Evolutionary conservation across 2,329 filamentous ascomycete species (phyloP).

Genomic region (Leptographium radiaticola): DNA sequence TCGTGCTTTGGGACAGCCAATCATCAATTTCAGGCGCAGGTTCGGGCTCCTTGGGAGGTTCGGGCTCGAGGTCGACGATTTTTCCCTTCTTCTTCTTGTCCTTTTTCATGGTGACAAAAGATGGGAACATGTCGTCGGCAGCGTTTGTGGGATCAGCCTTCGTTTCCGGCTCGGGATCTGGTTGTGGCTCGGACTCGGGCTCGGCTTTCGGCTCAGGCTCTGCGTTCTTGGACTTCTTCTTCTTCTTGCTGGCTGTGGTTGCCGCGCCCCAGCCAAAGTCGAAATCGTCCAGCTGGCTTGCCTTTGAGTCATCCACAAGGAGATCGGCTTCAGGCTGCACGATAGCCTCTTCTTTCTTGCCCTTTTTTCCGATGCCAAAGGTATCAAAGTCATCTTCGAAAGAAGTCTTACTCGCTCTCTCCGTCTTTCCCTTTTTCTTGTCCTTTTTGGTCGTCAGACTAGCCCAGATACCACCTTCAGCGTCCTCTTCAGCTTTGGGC

Average conservation of each 20-base stretch:
- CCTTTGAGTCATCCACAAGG: constrained; percentile 8
- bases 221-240: constrained; percentile 10
- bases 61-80: constrained; percentile 3
- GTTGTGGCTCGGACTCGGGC: background rate
- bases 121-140: constrained; percentile 13
- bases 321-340: constrained; percentile 2
- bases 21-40: constrained; percentile 13
- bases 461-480: constrained; percentile 1
- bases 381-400: constrained; percentile 7
- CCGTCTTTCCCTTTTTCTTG: constrained; percentile 19
- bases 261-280: constrained; percentile 18
- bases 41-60: constrained; percentile 6
- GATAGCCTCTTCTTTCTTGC: constrained; percentile 7
- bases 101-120: constrained; percentile 22
- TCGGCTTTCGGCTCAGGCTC: background rate
- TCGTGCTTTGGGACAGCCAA: constrained; percentile 14
- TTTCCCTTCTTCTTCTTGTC: constrained; percentile 21
- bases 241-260: constrained; percentile 12
- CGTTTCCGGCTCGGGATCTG: background rate
- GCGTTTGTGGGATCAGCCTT: constrained; percentile 2
- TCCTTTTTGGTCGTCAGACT: constrained; percentile 26
- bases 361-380: constrained; percentile 3
- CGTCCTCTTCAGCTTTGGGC: constrained; percentile 6
- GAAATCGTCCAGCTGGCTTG: constrained; percentile 16
- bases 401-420: background rate